These are phyloP conservation scores for Tritrichomonas musculus DNA, from an alignment of 208 protist species.

Conservation along the genomic window DNA sequence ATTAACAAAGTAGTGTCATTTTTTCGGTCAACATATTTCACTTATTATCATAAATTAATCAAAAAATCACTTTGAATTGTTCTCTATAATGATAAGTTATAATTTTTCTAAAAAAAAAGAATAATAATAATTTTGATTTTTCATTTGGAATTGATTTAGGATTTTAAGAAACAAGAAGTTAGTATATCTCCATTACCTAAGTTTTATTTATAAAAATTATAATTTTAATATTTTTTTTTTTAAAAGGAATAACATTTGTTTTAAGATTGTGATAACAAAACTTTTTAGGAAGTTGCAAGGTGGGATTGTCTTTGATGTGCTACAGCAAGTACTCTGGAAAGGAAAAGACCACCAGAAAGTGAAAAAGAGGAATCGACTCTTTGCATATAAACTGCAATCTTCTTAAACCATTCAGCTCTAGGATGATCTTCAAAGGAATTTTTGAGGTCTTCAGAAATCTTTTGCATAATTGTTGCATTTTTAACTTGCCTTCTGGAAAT, in stretches of 20 bases:
- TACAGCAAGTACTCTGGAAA: neutral
- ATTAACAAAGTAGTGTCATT: neutral
- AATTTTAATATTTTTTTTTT: neutral
- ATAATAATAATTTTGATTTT: neutral
- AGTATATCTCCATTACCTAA: neutral
- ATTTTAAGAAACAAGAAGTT: neutral
- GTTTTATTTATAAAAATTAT: neutral
- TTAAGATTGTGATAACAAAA: neutral
- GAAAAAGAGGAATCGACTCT: neutral
- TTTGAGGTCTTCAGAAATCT: neutral
- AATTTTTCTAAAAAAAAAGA: neutral
- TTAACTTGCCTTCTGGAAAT: neutral
- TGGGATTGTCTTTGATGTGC: neutral
- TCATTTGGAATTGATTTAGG: neutral
- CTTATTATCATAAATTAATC: too few species aligned
- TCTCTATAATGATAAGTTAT: neutral
- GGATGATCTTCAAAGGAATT: neutral
- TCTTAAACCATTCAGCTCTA: slow-evolving; percentile 23
- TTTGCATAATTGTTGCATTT: neutral
- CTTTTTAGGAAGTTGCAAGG: neutral
- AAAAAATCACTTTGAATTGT: too few species aligned
- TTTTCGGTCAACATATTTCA: too few species aligned
- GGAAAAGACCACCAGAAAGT: neutral
- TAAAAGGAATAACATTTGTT: neutral
- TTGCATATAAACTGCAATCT: neutral